phyloP scores from a whole-genome alignment of 768 basidiomycete species.

The Mrakia gelida region DNA sequence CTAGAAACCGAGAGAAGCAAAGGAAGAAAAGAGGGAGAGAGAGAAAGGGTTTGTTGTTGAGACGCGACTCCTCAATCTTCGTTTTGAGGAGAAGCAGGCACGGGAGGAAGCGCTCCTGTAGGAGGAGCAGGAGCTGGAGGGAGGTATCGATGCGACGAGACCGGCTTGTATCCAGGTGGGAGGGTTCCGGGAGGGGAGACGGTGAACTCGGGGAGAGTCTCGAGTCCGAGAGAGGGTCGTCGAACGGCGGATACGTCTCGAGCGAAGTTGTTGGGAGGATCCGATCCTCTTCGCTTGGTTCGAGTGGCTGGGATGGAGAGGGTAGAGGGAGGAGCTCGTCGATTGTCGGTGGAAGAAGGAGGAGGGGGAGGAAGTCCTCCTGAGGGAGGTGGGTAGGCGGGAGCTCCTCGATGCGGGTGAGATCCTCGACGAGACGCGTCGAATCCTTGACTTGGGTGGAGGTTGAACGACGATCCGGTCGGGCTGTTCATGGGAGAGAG shows the following conservation, averaged over 20 bases:
- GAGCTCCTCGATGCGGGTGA: neutral
- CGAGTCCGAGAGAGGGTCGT: neutral
- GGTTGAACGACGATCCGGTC: neutral
- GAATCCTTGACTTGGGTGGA: neutral
- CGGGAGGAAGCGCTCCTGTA: neutral
- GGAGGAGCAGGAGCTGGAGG: neutral
- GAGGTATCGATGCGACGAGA: neutral
- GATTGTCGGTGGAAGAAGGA: neutral
- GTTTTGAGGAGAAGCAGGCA: neutral
- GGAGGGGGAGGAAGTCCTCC: neutral
- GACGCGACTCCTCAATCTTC: neutral
- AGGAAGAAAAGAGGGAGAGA: neutral
- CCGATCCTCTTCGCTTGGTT: conserved; percentile 3
- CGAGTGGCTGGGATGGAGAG: neutral
- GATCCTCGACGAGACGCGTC: too few species aligned
- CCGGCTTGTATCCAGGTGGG: neutral
- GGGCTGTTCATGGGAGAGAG: neutral
- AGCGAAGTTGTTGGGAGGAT: neutral
- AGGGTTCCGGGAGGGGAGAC: neutral
- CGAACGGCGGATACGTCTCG: neutral
- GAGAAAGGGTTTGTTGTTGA: neutral
- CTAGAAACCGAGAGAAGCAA: too few species aligned
- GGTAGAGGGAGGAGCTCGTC: neutral
- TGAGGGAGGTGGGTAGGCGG: neutral
- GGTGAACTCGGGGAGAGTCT: neutral